These are phyloP conservation scores for Xerocomus brunneocitrinus DNA, from an alignment of 768 basidiomycete genomes.

Conservation along the genomic window DNA sequence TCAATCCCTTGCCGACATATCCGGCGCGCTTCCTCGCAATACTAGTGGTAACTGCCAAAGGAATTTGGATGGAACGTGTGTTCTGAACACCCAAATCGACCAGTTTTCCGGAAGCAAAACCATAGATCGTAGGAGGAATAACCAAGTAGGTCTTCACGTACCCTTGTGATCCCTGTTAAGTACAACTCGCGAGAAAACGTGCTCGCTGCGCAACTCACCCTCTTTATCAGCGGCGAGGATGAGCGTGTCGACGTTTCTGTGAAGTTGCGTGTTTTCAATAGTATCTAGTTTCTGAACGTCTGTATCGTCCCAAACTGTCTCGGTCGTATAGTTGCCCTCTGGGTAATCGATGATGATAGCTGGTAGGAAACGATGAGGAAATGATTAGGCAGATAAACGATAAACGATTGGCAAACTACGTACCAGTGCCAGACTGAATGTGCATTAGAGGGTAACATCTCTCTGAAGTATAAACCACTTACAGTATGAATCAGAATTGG, in stretches of 20 bases:
- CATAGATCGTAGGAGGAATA: constrained; percentile 57
- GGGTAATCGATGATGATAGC: constrained; percentile 46
- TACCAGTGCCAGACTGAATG: constrained; percentile 48
- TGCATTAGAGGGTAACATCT: neutral
- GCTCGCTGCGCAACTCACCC: constrained; percentile 28
- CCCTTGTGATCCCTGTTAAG: constrained; percentile 7
- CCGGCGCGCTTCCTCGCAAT: constrained; percentile 52
- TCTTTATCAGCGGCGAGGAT: constrained; percentile 45
- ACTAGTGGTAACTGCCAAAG: constrained; percentile 40
- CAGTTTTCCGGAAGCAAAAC: constrained; percentile 45
- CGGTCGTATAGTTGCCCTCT: constrained; percentile 34
- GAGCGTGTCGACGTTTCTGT: constrained; percentile 47
- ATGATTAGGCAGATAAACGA: neutral
- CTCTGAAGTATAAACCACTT: constrained; percentile 17
- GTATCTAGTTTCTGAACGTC: constrained; percentile 44
- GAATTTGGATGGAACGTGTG: constrained; percentile 52
- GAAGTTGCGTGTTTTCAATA: constrained; percentile 41
- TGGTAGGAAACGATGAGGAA: constrained; percentile 5
- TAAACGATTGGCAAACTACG: neutral
- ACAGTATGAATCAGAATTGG: constrained; percentile 63
- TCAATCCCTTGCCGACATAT: constrained; percentile 54
- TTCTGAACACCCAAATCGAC: constrained; percentile 45
- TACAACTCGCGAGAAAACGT: neutral
- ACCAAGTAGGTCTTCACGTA: constrained; percentile 39
- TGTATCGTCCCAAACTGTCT: constrained; percentile 47